Conservation (phyloP, 2,329 filamentous ascomycete species). For the Fusarium agapanthi region DNA sequence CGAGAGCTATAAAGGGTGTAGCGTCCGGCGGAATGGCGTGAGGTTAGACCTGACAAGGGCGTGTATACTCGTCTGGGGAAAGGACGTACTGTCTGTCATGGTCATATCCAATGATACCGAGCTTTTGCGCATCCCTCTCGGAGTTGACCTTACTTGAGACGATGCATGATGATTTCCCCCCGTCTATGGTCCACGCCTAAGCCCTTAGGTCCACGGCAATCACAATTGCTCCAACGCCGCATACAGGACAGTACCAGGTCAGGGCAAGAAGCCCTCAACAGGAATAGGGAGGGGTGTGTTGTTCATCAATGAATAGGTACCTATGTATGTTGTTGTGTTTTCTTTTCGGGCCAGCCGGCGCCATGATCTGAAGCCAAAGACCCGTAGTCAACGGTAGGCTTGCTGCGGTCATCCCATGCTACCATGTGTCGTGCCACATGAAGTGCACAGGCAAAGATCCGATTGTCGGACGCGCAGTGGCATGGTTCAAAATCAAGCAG, state of each 20-base stretch:
- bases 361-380: slow-evolving; percentile 34
- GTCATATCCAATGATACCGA: slow-evolving; percentile 24
- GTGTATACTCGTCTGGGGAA: slow-evolving; percentile 39
- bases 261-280: slow-evolving; percentile 22
- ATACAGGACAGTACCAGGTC: background rate
- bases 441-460: slow-evolving; percentile 25
- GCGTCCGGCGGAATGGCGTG: slow-evolving; percentile 43
- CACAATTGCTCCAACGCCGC: slow-evolving; percentile 11
- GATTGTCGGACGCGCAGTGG: slow-evolving; percentile 19
- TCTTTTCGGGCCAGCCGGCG: slow-evolving; percentile 30
- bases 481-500: slow-evolving; percentile 18
- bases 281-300: slow-evolving; percentile 16
- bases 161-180: slow-evolving; percentile 30
- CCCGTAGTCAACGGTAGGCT: slow-evolving; percentile 25
- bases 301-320: background rate
- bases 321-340: slow-evolving; percentile 4
- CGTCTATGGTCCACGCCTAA: slow-evolving; percentile 17
- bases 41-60: slow-evolving; percentile 35
- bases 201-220: slow-evolving; percentile 34
- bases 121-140: slow-evolving; percentile 21
- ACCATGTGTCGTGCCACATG: slow-evolving; percentile 41
- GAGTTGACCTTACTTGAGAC: slow-evolving; percentile 28
- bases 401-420: slow-evolving; percentile 32
- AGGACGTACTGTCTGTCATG: slow-evolving; percentile 16
- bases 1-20: slow-evolving; percentile 41